Conservation (phyloP, 805 yeast genomes). For the Dipodascus albidus region DNA sequence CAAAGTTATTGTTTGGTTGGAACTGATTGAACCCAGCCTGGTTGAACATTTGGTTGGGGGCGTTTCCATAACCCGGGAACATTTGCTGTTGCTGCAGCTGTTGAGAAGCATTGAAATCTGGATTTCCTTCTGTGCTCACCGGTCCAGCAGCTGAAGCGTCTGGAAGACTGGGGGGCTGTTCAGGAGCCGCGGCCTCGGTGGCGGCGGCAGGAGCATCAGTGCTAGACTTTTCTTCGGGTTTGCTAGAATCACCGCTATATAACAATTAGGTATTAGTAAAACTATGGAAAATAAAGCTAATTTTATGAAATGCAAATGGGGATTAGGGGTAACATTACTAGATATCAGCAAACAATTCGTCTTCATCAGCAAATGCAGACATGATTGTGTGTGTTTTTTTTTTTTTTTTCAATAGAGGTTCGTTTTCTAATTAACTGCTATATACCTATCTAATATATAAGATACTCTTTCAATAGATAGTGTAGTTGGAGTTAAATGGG, state of each 20-base stretch:
- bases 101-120: neutral
- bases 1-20: conserved; percentile 7
- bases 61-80: neutral
- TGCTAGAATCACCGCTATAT: neutral
- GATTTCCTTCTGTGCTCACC: neutral
- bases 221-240: neutral
- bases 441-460: conserved; percentile 1
- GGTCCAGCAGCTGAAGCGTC: neutral
- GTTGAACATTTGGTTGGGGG: neutral
- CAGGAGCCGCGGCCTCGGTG: neutral
- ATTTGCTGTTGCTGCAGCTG: neutral
- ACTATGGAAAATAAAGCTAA: conserved; percentile 7
- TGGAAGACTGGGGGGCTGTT: neutral
- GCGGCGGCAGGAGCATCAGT: neutral
- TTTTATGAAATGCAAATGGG: neutral
- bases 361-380: conserved; percentile 80
- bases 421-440: conserved; percentile 1
- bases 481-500: no score
- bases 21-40: conserved; percentile 15
- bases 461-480: neutral
- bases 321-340: conserved; percentile 27
- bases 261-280: conserved; percentile 3
- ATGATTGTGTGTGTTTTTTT: conserved; percentile 26
- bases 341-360: conserved; percentile 87
- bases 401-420: neutral